phyloP scores from a whole-genome alignment of 352 stramenopile species.

The Phytophthora lateralis region DNA sequence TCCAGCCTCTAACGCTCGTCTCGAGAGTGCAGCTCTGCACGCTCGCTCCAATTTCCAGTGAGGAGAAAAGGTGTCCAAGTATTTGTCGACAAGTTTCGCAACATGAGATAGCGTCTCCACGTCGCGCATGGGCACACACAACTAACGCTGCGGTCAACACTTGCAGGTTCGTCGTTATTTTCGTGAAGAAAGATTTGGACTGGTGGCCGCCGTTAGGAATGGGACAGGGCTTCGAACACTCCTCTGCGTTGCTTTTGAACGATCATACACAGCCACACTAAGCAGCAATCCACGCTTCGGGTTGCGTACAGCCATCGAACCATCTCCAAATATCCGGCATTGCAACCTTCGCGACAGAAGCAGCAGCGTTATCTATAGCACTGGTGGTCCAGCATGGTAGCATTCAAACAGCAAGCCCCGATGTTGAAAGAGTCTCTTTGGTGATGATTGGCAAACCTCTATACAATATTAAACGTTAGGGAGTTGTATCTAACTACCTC shows the following conservation, averaged over 20 bases:
- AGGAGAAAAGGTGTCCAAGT: slow-evolving; percentile 4
- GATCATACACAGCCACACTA: too few species aligned
- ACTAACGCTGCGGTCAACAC: neutral
- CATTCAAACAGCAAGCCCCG: too few species aligned
- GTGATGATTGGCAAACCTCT: slow-evolving; percentile 33
- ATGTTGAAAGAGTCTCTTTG: too few species aligned
- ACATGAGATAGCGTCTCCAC: slow-evolving; percentile 1
- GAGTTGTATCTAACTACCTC: slow-evolving; percentile 41
- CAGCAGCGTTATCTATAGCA: too few species aligned
- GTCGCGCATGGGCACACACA: slow-evolving; percentile 5
- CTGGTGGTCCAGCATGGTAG: too few species aligned
- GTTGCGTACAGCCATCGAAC: too few species aligned
- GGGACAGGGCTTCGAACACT: neutral
- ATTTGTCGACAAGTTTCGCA: slow-evolving; percentile 1
- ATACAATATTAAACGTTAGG: slow-evolving; percentile 48
- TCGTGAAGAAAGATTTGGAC: neutral
- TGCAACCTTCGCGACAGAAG: too few species aligned
- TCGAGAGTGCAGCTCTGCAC: slow-evolving; percentile 1
- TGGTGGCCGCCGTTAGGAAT: neutral
- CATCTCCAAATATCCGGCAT: too few species aligned
- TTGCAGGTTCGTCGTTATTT: neutral
- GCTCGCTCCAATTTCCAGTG: neutral
- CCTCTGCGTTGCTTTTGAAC: too few species aligned
- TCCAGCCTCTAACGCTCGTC: slow-evolving; percentile 9
- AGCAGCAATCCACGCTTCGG: too few species aligned